Conservation (phyloP, 768 basidiomycete genomes). For the Leucocoprinus sp. region DNA sequence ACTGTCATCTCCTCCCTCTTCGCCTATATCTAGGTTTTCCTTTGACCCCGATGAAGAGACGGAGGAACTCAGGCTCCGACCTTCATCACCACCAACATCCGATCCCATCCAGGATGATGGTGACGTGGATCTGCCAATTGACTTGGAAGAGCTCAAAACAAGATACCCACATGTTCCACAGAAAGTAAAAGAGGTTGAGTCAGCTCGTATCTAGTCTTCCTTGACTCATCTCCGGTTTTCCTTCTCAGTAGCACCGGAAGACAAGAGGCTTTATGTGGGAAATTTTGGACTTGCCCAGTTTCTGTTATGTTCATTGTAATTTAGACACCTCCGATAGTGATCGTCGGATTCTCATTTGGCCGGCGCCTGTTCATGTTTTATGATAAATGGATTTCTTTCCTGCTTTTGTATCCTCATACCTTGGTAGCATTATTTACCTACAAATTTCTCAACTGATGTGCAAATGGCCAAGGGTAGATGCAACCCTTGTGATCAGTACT, state of each 20-base stretch:
- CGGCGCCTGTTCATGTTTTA: too few species aligned
- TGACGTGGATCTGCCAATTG: neutral
- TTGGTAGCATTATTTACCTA: too few species aligned
- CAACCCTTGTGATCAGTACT: too few species aligned
- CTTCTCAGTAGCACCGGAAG: constrained; percentile 3
- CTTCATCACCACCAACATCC: constrained; percentile 6
- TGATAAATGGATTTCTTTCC: too few species aligned
- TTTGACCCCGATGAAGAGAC: neutral
- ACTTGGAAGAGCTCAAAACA: neutral
- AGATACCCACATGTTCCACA: neutral
- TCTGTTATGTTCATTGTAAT: constrained; percentile 2
- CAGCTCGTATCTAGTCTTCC: too few species aligned
- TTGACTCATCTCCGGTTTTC: neutral
- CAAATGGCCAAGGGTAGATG: too few species aligned
- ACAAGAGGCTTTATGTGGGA: constrained; percentile 1
- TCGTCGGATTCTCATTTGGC: too few species aligned
- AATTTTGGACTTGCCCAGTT: constrained; percentile 1
- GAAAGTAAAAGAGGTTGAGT: constrained; percentile 3
- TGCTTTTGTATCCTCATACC: too few species aligned
- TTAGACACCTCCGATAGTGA: too few species aligned
- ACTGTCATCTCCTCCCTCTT: constrained; percentile 2
- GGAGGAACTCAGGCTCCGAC: neutral
- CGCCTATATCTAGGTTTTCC: neutral
- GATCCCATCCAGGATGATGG: neutral
- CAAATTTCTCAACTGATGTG: too few species aligned